These are phyloP conservation scores for Mycena olivaceomarginata DNA, from an alignment of 768 basidiomycete species.

Conservation along the genomic window DNA sequence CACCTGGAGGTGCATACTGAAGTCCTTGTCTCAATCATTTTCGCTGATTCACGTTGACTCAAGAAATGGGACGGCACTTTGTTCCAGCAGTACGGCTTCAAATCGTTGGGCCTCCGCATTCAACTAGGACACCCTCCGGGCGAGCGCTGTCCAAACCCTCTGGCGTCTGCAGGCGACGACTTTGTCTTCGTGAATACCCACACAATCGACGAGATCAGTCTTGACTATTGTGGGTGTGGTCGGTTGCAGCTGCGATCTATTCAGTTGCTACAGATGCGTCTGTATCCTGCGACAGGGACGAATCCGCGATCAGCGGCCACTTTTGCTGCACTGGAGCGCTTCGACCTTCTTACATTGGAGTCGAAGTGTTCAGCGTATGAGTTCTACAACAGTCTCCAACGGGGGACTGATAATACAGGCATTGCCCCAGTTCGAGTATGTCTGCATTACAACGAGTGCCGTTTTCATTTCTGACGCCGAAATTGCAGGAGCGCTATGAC, in stretches of 20 bases:
- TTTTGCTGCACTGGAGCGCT: not conserved
- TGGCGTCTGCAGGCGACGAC: not conserved
- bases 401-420: not conserved
- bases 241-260: not conserved
- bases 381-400: not conserved
- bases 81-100: not conserved
- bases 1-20: not conserved
- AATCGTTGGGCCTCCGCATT: not conserved
- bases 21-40: no score
- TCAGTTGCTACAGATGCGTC: not conserved
- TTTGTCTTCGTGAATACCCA: not conserved
- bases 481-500: not conserved
- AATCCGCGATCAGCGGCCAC: not conserved
- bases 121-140: not conserved
- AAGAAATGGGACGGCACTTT: not conserved
- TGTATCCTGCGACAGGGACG: not conserved
- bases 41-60: not conserved
- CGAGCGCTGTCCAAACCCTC: not conserved
- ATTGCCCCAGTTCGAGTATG: not conserved
- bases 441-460: rapidly evolving
- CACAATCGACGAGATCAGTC: not conserved
- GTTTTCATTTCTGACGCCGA: not conserved
- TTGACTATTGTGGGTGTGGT: not conserved
- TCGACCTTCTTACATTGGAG: not conserved
- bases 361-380: not conserved